Conservation (phyloP, 306 rosid species). For the Cicer arietinum region DNA sequence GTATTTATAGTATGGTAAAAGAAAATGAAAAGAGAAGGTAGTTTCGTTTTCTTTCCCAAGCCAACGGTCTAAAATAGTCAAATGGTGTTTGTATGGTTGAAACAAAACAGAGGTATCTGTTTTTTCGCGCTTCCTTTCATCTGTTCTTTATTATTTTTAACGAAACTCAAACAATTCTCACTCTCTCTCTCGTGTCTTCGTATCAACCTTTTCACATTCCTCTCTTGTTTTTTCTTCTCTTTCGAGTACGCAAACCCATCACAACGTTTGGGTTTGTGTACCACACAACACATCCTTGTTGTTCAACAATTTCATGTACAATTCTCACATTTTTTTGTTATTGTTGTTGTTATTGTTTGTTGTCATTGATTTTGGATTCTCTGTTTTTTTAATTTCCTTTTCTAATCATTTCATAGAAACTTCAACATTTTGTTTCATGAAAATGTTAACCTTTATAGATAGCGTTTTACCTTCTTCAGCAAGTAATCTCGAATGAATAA, state of each 20-base stretch:
- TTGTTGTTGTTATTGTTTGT: background rate
- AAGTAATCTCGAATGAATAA: background rate
- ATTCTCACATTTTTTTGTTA: background rate
- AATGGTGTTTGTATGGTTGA: conserved; percentile 37
- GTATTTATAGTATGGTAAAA: background rate
- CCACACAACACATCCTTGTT: conserved; percentile 10
- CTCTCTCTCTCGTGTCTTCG: conserved; percentile 18
- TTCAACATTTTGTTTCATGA: background rate
- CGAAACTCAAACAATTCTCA: conserved; percentile 6
- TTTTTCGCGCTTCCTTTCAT: conserved; percentile 45
- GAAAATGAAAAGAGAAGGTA: background rate
- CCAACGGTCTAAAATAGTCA: conserved; percentile 30
- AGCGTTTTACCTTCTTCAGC: background rate
- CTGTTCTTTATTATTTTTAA: conserved; percentile 6
- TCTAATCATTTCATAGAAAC: background rate
- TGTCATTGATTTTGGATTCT: background rate
- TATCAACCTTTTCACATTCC: conserved; percentile 25
- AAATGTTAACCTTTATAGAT: background rate
- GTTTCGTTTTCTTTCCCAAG: background rate
- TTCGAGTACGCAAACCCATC: conserved; percentile 43
- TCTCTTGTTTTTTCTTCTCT: conserved; percentile 13
- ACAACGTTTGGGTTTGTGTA: conserved; percentile 51
- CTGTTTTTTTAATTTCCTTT: background rate
- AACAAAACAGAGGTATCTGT: conserved; percentile 5
- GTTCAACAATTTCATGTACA: conserved; percentile 29